A percentile compares a stretch with the other conserved stretches of the same genome.
These are phyloP conservation scores for Mycena vulgaris DNA, from an alignment of 768 basidiomycete species.

Conservation along the genomic window DNA sequence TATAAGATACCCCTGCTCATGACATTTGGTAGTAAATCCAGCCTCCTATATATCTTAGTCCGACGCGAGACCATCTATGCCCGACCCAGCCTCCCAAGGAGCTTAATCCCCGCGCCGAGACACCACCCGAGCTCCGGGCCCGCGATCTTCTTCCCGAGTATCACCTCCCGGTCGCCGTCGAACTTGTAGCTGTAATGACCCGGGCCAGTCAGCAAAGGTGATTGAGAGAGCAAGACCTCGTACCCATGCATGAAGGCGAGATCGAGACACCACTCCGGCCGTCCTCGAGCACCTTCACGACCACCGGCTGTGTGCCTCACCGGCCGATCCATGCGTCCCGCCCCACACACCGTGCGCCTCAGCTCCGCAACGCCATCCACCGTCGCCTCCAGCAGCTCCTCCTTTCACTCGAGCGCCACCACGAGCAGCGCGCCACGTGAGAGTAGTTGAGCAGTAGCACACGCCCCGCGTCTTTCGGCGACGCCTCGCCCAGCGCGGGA, in stretches of 20 bases:
- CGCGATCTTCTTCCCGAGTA: constrained; percentile 86
- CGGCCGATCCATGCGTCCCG: constrained; percentile 70
- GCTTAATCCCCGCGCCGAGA: constrained; percentile 84
- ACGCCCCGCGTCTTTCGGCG: constrained; percentile 78
- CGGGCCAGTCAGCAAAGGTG: not conserved
- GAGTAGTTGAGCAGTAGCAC: constrained; percentile 97
- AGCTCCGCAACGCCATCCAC: constrained; percentile 67
- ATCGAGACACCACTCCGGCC: constrained; percentile 97
- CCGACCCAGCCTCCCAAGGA: constrained; percentile 73
- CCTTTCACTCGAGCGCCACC: constrained; percentile 30
- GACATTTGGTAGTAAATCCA: too few species aligned
- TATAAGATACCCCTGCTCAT: too few species aligned
- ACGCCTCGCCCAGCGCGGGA: constrained; percentile 90
- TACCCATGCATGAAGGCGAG: constrained; percentile 88
- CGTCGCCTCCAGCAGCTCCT: constrained; percentile 7
- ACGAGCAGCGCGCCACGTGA: constrained; percentile 89
- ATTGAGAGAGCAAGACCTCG: not conserved
- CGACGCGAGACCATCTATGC: constrained; percentile 39
- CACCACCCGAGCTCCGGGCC: constrained; percentile 97
- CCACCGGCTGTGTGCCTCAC: constrained; percentile 52
- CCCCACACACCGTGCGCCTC: constrained; percentile 85
- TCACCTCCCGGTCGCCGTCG: constrained; percentile 73
- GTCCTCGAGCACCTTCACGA: constrained; percentile 77
- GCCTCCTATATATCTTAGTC: too few species aligned
- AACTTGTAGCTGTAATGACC: constrained; percentile 77